These are phyloP conservation scores for Ochetophila trinervis DNA, from an alignment of 306 rosid species.

Conservation along the genomic window DNA sequence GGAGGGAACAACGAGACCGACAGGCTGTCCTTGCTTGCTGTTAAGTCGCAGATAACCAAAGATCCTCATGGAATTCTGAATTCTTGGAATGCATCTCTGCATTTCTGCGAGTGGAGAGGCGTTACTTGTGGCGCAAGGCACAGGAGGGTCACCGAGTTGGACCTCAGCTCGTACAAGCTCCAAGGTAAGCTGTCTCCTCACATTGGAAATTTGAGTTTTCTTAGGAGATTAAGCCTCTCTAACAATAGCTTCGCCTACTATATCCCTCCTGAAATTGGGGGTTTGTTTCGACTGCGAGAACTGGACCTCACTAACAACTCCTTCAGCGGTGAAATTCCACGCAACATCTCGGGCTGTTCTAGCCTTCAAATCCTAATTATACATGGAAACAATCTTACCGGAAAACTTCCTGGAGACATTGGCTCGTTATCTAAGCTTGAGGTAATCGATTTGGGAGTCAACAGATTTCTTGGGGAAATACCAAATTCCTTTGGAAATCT, in stretches of 20 bases:
- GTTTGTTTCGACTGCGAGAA: neutral
- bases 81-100: conserved; percentile 29
- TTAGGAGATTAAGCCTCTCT: conserved; percentile 1
- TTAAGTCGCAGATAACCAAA: conserved; percentile 12
- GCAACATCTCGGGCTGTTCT: conserved; percentile 16
- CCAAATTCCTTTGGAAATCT: conserved; percentile 26
- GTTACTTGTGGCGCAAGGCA: conserved; percentile 17
- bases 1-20: conserved; percentile 1
- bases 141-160: conserved; percentile 16
- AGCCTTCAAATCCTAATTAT: neutral
- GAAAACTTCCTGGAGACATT: conserved; percentile 4
- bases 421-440: conserved; percentile 13
- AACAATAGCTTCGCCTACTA: conserved; percentile 3
- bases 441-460: neutral
- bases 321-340: conserved; percentile 24
- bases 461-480: conserved; percentile 21
- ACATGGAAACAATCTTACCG: neutral
- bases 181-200: conserved; percentile 17
- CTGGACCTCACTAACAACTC: neutral
- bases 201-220: conserved; percentile 27
- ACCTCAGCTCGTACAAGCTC: conserved; percentile 3
- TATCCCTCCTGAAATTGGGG: conserved; percentile 26
- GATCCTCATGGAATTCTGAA: conserved; percentile 17
- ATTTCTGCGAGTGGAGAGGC: conserved; percentile 28
- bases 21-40: conserved; percentile 17